Base-by-base conservation (phyloP, 2,329 filamentous ascomycete genomes). In the Colletotrichum euphorbiae region DNA sequence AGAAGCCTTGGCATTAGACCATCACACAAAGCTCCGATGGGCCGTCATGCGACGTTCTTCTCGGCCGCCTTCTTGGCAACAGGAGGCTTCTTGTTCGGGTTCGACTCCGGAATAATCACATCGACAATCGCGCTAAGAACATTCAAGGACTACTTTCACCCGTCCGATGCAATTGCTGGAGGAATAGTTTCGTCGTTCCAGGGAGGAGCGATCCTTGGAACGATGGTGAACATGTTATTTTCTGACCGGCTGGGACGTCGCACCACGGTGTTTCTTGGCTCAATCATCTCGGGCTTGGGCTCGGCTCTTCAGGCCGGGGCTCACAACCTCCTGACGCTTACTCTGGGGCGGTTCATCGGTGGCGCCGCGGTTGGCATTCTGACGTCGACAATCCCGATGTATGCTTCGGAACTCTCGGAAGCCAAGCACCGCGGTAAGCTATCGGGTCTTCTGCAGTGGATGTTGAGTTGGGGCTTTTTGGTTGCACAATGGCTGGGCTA, bases 331-430 rank as follows among this genome's bases (percentile, higher is more conserved):
- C 65, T 70, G 21, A 84, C 84, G 80, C 73, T 86, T 11, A 83
- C 85, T 42, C 74, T 79, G n/a, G 84, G 83, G 6, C 80, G 84
- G 62, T 81, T 83, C 69, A 80, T 85, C 68, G 83, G 82, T 11
- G 84, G 84, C 4, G 62, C 84, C 12, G 83, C 82, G 1, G 77
- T 85, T n/a, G 84, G 84, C 3, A 75, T 82, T 56, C 77, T 84
- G 72, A 83, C 82, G 1, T 78, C 80, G 36, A 81, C 80, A 0
- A 79, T 84, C 21, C 83, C 83, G 3, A 79, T 84, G 52, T 84
- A 84, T 71, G 81, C 80, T 70, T 80, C 76, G 21, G 81, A 83
- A 70, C 68, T 83, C 15, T 79, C 81, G 6, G 77, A 75, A 43
- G 73, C 80, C 4, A 74, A 73, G 6, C 78, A 77, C 69, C 76